Base-by-base conservation (phyloP, 225 moss, liverwort and hornwort genomes). In the Bryoerythrophyllum caledonicum region DNA sequence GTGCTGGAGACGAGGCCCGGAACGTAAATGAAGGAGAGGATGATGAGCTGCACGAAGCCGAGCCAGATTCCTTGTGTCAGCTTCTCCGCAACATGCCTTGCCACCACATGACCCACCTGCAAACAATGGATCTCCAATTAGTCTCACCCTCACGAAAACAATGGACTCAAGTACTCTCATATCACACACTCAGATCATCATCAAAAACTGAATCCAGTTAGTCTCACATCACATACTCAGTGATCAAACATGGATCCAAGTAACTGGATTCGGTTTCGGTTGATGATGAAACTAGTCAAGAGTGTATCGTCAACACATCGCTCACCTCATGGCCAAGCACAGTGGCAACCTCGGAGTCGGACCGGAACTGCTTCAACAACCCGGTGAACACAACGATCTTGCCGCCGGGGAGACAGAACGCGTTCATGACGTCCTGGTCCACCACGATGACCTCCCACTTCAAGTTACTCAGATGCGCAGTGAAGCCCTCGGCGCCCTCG, bases 381-480 rank as follows among this genome's bases (percentile, higher is more conserved):
- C 99, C 99, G 6, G 99, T 93, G 74, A 87, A 99, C 24, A 99
- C 99, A 8, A 99, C 93, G 25, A 99, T 93, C 85, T 99, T 99
- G 66, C 99, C 99, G 21, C 99, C 99, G 3, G 99, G 99, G 37
- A 95, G 85, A 70, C 99, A 99, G 25, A 95, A 81, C 7, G 99
- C 99, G 64, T 99, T 99, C 79, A 99, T 87, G 55, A 82, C 60
- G 60, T 93, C 88, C 25, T 89, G 82, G 14, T 99, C 95, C 1
- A 99, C 95, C 2, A 99, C 99, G 10, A 99, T 49, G 0, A 99
- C 91, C 72, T 95, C 92, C 99, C 99, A 99, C 73, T 99, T 89
- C 79, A 99, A 78, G 9, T 83, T 87, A 25, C 90, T 82, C 51
- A 99, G 71, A 51, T 99, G 99, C 8, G 83, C 86, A 16, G 85